These are phyloP conservation scores for Trypanosoma boissoni DNA, from an alignment of 208 protist species.

Conservation along the genomic window DNA sequence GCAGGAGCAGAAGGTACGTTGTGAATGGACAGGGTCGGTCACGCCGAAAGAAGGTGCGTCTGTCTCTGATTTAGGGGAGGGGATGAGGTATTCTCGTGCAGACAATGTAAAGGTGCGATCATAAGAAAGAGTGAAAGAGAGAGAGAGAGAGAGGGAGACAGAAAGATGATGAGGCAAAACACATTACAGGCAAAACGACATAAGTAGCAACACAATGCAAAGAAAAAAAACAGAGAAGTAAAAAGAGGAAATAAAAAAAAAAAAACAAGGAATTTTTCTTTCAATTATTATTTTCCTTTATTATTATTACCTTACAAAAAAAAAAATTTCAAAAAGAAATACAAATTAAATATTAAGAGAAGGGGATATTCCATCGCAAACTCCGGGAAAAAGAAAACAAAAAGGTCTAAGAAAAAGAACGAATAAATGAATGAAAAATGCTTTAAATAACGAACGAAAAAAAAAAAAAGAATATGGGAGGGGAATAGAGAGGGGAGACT, in stretches of 20 bases:
- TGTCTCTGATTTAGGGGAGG: neutral
- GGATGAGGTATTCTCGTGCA: neutral
- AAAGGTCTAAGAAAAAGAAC: too few relatives aligned
- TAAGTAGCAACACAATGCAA: neutral
- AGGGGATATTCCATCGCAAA: too few relatives aligned
- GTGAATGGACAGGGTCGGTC: neutral
- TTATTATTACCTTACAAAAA: too few relatives aligned
- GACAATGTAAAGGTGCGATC: neutral
- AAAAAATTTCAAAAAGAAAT: too few relatives aligned
- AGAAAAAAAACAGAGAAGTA: neutral
- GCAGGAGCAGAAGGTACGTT: neutral
- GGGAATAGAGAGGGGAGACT: too few relatives aligned
- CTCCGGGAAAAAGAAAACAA: too few relatives aligned
- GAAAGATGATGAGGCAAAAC: neutral
- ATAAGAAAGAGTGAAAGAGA: neutral
- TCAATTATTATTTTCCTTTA: too few relatives aligned
- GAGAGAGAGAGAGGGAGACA: neutral
- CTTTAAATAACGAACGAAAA: too few relatives aligned
- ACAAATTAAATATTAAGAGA: too few relatives aligned
- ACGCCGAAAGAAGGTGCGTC: too few relatives aligned
- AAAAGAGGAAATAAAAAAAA: neutral
- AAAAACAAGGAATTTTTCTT: neutral
- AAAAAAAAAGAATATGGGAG: too few relatives aligned
- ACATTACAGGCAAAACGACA: neutral
- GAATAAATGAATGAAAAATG: too few relatives aligned